Base-by-base conservation (phyloP, 2,329 filamentous ascomycete species). In the Cladorrhinum sp. region DNA sequence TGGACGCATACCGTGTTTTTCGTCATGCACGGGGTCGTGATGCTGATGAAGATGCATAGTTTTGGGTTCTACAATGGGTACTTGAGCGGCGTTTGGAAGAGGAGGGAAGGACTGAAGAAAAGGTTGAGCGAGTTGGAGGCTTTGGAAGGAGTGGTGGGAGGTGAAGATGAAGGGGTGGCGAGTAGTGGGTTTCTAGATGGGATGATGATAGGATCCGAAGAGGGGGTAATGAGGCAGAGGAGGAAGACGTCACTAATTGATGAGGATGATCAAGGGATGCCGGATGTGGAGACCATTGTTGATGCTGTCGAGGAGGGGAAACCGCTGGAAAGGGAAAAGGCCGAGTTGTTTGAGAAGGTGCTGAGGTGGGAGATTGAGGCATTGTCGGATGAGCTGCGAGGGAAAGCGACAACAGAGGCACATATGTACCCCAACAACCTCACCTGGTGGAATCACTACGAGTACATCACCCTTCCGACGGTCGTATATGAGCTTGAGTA, bases 1-100 rank as follows among this genome's bases (percentile, higher is more conserved):
- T 93, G 90, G 90, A 91, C 90, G 13, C 90, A 92, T 68, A 91
- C 88, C 1, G 87, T 92, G 18, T 92, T 90, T 72, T 89, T 91
- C 55, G 85, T 90, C 9, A 76, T 93, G 18, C 89, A 93, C 69
- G 85, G 85, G 13, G 76, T 93, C 58, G 84, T 89, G 2, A 88
- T 92, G 80, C 71, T 93, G 23, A 93, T 93, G 90, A 93, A 93
- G 76, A 89, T 92, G 73, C 90, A 92, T 71, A 89, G 86, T 18
- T 92, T 91, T 69, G 82, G 87, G 3, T 91, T 91, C 66, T 92
- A 91, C 73, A 93, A 92, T 67, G 90, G 90, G 6, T 83, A 92
- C 64, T 77, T 88, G 55, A 91, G 83, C 2, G 81, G 83, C 20
- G 76, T 84, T 2, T 84, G 86, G 68, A 80, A 82, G 60, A 77